phyloP scores from a whole-genome alignment of 495 filamentous ascomycete species.

The Penicillium turbatum region DNA sequence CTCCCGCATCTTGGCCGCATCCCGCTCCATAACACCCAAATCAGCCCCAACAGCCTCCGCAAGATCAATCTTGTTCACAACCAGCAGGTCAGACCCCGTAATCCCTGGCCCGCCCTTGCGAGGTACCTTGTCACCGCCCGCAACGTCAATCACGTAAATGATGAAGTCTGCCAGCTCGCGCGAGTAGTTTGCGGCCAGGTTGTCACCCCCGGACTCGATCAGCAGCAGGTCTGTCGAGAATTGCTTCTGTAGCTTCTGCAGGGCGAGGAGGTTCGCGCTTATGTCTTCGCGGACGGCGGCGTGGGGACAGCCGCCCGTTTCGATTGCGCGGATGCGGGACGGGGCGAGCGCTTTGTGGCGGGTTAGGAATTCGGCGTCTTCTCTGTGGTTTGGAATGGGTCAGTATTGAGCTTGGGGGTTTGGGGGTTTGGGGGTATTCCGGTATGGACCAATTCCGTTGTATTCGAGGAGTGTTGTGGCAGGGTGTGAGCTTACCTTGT shows the following conservation, averaged over 20 bases:
- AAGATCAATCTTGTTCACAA: slow-evolving; percentile 96
- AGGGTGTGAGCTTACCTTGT: slow-evolving; percentile 49
- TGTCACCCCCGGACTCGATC: slow-evolving; percentile 94
- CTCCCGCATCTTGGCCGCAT: slow-evolving; percentile 91
- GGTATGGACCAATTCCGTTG: not conserved
- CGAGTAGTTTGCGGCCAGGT: slow-evolving; percentile 93
- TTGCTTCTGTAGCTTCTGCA: slow-evolving; percentile 75
- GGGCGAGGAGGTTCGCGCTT: slow-evolving; percentile 81
- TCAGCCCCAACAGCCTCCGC: slow-evolving; percentile 91
- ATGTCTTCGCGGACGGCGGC: slow-evolving; percentile 98
- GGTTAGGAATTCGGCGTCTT: slow-evolving; percentile 96
- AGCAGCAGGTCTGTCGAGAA: slow-evolving; percentile 75
- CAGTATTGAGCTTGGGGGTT: not conserved
- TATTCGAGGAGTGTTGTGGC: not conserved
- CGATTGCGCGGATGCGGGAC: slow-evolving; percentile 84
- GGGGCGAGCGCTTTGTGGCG: slow-evolving; percentile 78
- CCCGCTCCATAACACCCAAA: slow-evolving; percentile 88
- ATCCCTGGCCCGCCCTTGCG: slow-evolving; percentile 96
- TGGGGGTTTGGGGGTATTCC: not conserved
- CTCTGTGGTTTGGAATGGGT: slow-evolving; percentile 43
- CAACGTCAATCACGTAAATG: slow-evolving; percentile 96
- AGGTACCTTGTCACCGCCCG: slow-evolving; percentile 95
- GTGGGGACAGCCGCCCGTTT: slow-evolving; percentile 96
- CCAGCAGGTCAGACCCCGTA: slow-evolving; percentile 84
- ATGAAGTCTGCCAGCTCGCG: slow-evolving; percentile 95